Evolutionary conservation across 495 filamentous ascomycete genomes (phyloP).

Genomic region (Penicillium robsamsonii): DNA sequence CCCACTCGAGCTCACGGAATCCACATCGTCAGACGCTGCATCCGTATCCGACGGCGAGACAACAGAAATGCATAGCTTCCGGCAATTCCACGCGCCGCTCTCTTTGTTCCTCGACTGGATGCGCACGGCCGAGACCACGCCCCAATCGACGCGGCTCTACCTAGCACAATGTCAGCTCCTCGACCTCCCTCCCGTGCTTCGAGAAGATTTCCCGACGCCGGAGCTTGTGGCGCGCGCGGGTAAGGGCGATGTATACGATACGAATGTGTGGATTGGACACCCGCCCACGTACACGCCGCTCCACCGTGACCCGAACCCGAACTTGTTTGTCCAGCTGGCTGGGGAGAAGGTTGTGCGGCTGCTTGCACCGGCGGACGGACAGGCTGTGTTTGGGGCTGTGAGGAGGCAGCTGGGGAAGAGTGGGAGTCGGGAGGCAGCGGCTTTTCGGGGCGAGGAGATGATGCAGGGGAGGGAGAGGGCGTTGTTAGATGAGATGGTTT

Average conservation of each 20-base stretch:
- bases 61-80: slow-evolving; percentile 37
- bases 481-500: slow-evolving; percentile 66
- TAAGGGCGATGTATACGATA: slow-evolving; percentile 75
- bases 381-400: slow-evolving; percentile 56
- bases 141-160: slow-evolving; percentile 56
- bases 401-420: slow-evolving; percentile 45
- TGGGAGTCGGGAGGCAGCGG: slow-evolving; percentile 43
- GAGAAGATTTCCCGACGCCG: slow-evolving; percentile 67
- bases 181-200: slow-evolving; percentile 59
- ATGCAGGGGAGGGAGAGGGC: slow-evolving; percentile 73
- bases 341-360: slow-evolving; percentile 73
- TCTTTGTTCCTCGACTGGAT: slow-evolving; percentile 58
- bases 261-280: slow-evolving; percentile 84
- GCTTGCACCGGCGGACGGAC: slow-evolving; percentile 59
- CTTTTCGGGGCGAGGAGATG: slow-evolving; percentile 84
- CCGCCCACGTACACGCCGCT: slow-evolving; percentile 85
- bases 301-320: slow-evolving; percentile 92
- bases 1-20: slow-evolving; percentile 56
- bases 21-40: background rate
- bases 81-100: slow-evolving; percentile 56
- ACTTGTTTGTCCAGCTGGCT: slow-evolving; percentile 82
- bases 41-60: background rate
- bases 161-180: slow-evolving; percentile 77
- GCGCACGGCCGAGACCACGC: slow-evolving; percentile 28
- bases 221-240: slow-evolving; percentile 57